A percentile compares a stretch with the other conserved stretches of the same genome.
These are phyloP conservation scores for Omphalea diandra DNA, from an alignment of 441 rosid genomes.

Conservation along the genomic window DNA sequence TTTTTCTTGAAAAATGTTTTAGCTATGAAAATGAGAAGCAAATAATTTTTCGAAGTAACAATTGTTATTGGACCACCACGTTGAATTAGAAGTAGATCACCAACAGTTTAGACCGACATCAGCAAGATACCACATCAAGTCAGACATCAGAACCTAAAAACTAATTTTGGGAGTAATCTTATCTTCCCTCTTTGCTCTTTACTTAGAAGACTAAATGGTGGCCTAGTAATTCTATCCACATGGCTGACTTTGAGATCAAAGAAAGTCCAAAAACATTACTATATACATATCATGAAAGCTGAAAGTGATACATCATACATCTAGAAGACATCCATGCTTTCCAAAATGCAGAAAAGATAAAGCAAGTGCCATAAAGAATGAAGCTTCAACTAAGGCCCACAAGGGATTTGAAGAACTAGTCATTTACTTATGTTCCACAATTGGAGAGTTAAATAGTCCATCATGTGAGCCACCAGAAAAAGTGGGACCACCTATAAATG, in stretches of 20 bases:
- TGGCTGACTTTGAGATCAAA: neutral
- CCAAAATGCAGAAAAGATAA: neutral
- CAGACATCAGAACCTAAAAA: neutral
- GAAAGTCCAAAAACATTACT: neutral
- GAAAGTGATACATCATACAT: neutral
- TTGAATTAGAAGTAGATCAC: neutral
- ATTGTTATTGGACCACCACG: neutral
- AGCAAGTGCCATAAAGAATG: neutral
- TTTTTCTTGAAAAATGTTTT: neutral
- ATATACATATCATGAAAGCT: neutral
- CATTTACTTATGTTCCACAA: neutral
- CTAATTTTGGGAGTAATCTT: no score
- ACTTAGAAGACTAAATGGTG: neutral
- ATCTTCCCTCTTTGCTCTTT: neutral
- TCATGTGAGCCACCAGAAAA: neutral
- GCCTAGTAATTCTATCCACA: conserved; percentile 3
- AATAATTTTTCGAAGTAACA: neutral
- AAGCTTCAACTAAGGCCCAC: neutral
- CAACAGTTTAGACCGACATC: neutral
- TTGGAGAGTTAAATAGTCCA: neutral
- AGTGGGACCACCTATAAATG: neutral
- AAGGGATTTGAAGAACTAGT: neutral
- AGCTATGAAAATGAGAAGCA: neutral
- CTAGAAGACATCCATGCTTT: neutral
- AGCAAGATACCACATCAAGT: neutral